Conservation (phyloP, 1,284 basidiomycete species). For the Vanrija pseudolonga region DNA sequence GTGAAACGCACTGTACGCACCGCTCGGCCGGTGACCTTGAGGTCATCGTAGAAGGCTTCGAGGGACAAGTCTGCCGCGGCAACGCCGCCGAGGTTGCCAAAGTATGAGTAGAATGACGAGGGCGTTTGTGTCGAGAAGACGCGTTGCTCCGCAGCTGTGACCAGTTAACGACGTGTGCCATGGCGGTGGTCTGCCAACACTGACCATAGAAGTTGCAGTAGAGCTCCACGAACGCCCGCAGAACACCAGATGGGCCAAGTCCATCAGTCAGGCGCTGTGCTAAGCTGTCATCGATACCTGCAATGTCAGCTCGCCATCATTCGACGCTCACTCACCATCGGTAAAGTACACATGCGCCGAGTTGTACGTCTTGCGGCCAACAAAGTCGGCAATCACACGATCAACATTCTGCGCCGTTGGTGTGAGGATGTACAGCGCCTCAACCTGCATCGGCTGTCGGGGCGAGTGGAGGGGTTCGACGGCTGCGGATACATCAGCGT, state of each 20-base stretch:
- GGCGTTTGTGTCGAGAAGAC: slow-evolving; percentile 74
- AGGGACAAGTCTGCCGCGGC: slow-evolving; percentile 60
- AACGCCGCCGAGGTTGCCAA: slow-evolving; percentile 71
- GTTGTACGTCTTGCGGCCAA: slow-evolving; percentile 67
- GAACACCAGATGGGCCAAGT: slow-evolving; percentile 43
- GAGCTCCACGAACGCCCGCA: slow-evolving; percentile 73
- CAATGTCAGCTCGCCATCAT: background rate
- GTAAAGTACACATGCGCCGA: slow-evolving; percentile 92
- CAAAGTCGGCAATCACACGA: slow-evolving; percentile 82
- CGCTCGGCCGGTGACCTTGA: slow-evolving; percentile 59
- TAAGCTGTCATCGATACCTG: slow-evolving; percentile 59
- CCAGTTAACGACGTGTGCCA: background rate
- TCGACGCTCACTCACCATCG: slow-evolving; percentile 62
- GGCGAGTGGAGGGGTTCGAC: slow-evolving; percentile 52
- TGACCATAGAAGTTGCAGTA: slow-evolving; percentile 85
- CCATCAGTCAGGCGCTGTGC: slow-evolving; percentile 63
- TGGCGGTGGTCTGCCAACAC: slow-evolving; percentile 21
- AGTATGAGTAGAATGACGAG: slow-evolving; percentile 77
- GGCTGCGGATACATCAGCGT: slow-evolving; percentile 30
- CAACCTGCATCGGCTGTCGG: slow-evolving; percentile 52
- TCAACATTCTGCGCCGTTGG: slow-evolving; percentile 92
- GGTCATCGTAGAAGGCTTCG: slow-evolving; percentile 71
- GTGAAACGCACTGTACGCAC: slow-evolving; percentile 34
- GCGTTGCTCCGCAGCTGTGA: slow-evolving; percentile 72
- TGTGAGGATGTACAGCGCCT: slow-evolving; percentile 90